Conservation (phyloP, 495 filamentous ascomycete species). For the Pyrenopolyporus hunteri region DNA sequence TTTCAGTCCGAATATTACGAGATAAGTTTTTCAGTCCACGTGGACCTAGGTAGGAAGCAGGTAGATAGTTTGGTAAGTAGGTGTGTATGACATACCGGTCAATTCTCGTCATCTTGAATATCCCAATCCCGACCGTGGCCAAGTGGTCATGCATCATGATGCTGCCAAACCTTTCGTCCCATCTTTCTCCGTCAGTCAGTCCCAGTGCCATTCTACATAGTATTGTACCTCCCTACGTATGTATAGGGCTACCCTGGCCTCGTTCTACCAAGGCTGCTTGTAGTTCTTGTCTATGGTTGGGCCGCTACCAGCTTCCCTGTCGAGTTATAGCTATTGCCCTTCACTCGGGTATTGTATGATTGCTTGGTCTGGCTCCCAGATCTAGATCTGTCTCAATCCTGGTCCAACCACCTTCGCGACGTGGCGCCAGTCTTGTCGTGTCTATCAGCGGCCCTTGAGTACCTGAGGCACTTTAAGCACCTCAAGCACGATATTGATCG, state of each 20-base stretch:
- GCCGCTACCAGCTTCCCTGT: constrained; percentile 42
- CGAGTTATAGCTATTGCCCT: constrained; percentile 42
- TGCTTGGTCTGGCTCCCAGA: constrained; percentile 33
- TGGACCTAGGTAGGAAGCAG: too few species aligned
- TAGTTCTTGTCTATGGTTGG: constrained; percentile 32
- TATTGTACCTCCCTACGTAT: too few species aligned
- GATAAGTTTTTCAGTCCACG: too few species aligned
- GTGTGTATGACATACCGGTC: too few species aligned
- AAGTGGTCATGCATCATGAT: constrained; percentile 39
- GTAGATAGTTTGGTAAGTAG: too few species aligned
- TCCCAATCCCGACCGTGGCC: constrained; percentile 8
- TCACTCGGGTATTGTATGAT: constrained; percentile 39
- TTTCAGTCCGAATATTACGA: too few species aligned
- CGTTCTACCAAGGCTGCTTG: constrained; percentile 28
- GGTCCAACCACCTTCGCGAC: constrained; percentile 53
- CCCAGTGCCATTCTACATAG: constrained; percentile 28
- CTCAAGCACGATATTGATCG: constrained; percentile 55
- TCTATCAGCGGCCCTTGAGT: constrained; percentile 45
- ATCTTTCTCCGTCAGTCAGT: not conserved
- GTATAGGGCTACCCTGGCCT: too few species aligned
- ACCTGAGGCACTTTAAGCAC: too few species aligned
- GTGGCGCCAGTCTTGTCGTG: constrained; percentile 56
- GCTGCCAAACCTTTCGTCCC: constrained; percentile 31
- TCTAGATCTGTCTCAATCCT: constrained; percentile 38
- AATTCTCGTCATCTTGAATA: constrained; percentile 7